Conservation (phyloP, 2,329 filamentous ascomycete species). For the Paecilomyces variotii region DNA sequence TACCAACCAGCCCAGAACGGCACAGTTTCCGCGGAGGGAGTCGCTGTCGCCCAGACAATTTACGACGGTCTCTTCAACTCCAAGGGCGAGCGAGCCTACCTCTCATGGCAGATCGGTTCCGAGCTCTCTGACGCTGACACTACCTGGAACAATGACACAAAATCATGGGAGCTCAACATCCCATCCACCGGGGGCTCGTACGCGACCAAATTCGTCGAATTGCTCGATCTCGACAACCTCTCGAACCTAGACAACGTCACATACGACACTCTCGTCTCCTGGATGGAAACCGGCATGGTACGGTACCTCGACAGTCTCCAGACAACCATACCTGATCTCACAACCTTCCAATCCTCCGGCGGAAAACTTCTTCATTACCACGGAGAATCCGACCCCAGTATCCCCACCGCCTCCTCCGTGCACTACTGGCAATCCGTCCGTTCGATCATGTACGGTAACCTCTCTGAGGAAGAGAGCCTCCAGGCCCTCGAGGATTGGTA, state of each 20-base stretch:
- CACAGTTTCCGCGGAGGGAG: constrained; percentile 9
- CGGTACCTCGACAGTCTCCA: constrained; percentile 46
- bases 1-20: constrained; percentile 14
- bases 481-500: constrained; percentile 46
- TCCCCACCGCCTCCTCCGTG: constrained; percentile 48
- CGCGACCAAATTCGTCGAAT: constrained; percentile 10
- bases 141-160: constrained; percentile 25
- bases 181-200: constrained; percentile 27
- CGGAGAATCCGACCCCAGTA: constrained; percentile 47
- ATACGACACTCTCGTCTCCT: constrained; percentile 49
- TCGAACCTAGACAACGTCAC: constrained; percentile 41
- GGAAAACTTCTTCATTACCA: constrained; percentile 54
- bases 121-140: constrained; percentile 28
- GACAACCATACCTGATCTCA: constrained; percentile 48
- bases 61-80: constrained; percentile 28
- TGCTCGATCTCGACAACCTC: constrained; percentile 36
- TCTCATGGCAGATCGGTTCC: constrained; percentile 28
- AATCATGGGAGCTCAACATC: constrained; percentile 24
- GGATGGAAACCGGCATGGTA: constrained; percentile 45
- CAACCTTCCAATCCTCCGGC: constrained; percentile 40
- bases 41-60: constrained; percentile 19
- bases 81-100: constrained; percentile 28
- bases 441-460: constrained; percentile 40
- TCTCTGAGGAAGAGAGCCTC: constrained; percentile 30
- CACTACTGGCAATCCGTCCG: constrained; percentile 50